A percentile compares a stretch with the other conserved stretches of the same genome.
These are phyloP conservation scores for Bruguiera hainesii DNA, from an alignment of 441 rosid species.

Conservation along the genomic window DNA sequence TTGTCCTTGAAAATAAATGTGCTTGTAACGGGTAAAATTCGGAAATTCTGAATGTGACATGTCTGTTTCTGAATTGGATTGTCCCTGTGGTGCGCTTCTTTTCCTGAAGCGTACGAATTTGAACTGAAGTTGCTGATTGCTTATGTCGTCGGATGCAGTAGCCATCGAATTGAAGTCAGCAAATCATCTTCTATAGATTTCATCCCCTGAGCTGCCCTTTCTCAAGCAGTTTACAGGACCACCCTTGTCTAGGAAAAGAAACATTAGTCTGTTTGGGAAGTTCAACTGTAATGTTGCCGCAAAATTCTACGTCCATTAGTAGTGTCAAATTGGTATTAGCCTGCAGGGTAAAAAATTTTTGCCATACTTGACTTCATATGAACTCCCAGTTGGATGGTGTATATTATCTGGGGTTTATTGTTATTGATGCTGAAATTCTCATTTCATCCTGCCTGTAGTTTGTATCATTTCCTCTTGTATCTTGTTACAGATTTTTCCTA, in stretches of 20 bases:
- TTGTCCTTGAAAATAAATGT: too few species aligned
- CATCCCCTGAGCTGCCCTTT: slow-evolving; percentile 5
- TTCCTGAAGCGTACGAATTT: neutral
- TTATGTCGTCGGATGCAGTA: neutral
- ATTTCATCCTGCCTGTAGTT: slow-evolving; percentile 6
- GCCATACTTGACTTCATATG: slow-evolving; percentile 6
- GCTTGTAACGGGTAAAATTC: too few species aligned
- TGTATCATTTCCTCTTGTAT: neutral
- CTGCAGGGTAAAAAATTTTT: slow-evolving; percentile 24
- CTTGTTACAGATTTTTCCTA: too few species aligned
- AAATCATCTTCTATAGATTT: slow-evolving; percentile 4
- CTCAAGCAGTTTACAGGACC: slow-evolving; percentile 12
- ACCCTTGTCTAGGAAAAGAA: slow-evolving; percentile 8
- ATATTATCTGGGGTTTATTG: slow-evolving; percentile 17
- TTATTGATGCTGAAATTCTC: slow-evolving; percentile 14
- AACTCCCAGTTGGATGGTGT: slow-evolving; percentile 16
- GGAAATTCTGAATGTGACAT: too few species aligned
- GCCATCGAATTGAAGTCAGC: slow-evolving; percentile 15
- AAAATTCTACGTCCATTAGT: slow-evolving; percentile 9
- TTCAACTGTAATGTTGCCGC: slow-evolving; percentile 9
- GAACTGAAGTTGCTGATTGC: slow-evolving; percentile 2
- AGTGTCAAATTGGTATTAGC: slow-evolving; percentile 5
- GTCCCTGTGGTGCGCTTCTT: neutral
- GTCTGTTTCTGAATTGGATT: too few species aligned
- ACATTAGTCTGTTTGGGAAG: slow-evolving; percentile 8